Evolutionary conservation across 257 asterid species (phyloP), one percentile per base, ranked within the genome.

Genomic region (Gentiana dahurica): DNA sequence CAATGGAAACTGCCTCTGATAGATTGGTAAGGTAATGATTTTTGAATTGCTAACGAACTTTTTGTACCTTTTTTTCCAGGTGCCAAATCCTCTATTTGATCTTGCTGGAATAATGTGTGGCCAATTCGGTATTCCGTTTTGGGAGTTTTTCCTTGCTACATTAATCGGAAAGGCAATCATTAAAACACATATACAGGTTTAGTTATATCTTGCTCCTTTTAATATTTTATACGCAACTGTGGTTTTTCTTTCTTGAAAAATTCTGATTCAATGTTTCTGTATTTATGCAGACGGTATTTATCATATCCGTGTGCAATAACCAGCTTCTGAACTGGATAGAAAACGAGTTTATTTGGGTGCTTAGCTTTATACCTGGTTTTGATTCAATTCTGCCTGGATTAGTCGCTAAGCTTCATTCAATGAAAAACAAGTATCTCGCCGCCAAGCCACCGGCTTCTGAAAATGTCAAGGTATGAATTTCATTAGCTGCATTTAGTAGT

Each of bases 61-160:
- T 24, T 24, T 24, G 24, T 24, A 24, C 24, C 24, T 24, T 64
- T 54, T 58, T 64, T 58, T 65, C 53, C 68, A 89, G 97, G 85
- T 90, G 34, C 97, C 97, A 12, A 90, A 90, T 77, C 97, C 97
- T 55, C 64, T 90, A 62, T 90, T 90, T 77, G 97, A 90, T 73
- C 94, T 90, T 54, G 97, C 97, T 44, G 97, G 97, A 63, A 90
- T 90, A 70, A 90, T 90, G 95, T 86, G 97, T 45, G 97, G 97
- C 53, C 95, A 89, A 68, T 89, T 89, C 34, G 94, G 95, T 51
- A 77, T 89, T 58, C 86, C 95, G 54, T 90, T 90, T 71, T 90
- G 95, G 95, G 73, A 86, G 74, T 90, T 90, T 54, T 90, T 90
- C 58, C 66, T 82, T 38, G 95, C 97, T 56, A 86, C 97, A 8